A percentile compares a stretch with the other conserved stretches of the same genome.
phyloP scores from a whole-genome alignment of 78 protist genomes.

The Emiliania huxleyi region DNA sequence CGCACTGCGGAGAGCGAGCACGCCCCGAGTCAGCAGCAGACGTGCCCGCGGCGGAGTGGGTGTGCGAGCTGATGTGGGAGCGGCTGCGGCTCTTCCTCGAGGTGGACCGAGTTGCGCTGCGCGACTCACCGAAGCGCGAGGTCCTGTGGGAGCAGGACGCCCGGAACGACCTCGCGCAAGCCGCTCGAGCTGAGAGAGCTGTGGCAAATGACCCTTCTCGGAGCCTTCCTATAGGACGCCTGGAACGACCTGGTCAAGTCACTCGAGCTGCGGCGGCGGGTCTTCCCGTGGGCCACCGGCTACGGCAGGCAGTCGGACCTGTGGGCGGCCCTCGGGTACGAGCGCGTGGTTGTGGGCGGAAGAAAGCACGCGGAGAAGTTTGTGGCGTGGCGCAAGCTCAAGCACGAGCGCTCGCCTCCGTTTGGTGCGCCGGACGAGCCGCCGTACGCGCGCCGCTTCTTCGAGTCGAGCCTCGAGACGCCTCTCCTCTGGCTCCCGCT shows the following conservation, averaged over 20 bases:
- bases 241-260: slow-evolving; percentile 20
- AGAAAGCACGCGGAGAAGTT: background rate
- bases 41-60: slow-evolving; percentile 14
- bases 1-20: background rate
- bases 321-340: background rate
- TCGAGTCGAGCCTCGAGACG: background rate
- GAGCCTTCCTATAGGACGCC: no score
- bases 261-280: background rate
- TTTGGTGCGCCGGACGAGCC: background rate
- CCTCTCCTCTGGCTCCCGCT: background rate
- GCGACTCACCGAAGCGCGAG: background rate
- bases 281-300: background rate
- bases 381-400: background rate
- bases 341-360: background rate
- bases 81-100: background rate
- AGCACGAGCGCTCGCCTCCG: background rate
- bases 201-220: no score
- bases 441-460: background rate
- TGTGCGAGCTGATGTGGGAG: background rate
- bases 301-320: background rate
- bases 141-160: slow-evolving; percentile 17
- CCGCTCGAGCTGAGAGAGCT: background rate
- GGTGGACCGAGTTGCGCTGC: background rate
- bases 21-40: background rate
- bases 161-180: background rate